phyloP scores from a whole-genome alignment of 768 basidiomycete species.

The Leccinum aurantiacum region DNA sequence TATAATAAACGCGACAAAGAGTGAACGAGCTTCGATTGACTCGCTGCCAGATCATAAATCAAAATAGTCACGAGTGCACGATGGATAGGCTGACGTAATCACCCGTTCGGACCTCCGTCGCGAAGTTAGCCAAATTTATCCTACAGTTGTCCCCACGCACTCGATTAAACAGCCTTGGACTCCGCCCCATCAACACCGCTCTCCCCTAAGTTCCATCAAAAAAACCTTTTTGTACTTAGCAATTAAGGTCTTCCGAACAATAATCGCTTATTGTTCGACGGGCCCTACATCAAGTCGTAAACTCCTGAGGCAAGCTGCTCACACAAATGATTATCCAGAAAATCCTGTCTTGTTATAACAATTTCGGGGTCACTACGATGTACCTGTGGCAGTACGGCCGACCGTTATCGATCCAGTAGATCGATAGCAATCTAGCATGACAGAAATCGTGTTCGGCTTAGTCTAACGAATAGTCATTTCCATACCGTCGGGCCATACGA shows the following conservation, averaged over 20 bases:
- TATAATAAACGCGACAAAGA: slow-evolving; percentile 9
- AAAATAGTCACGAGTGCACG: not conserved
- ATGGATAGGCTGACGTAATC: slow-evolving; percentile 27
- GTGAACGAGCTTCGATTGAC: slow-evolving; percentile 11
- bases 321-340: not conserved
- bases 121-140: not conserved
- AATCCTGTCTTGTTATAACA: not conserved
- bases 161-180: not conserved
- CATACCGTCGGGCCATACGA: not conserved
- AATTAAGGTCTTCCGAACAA: slow-evolving; percentile 6
- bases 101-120: not conserved
- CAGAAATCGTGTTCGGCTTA: not conserved
- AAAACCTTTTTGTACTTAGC: slow-evolving; percentile 2
- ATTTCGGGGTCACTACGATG: not conserved
- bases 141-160: not conserved
- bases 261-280: not conserved
- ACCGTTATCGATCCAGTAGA: not conserved
- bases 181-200: not conserved
- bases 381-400: not conserved
- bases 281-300: not conserved
- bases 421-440: not conserved
- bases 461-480: not conserved
- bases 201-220: not conserved
- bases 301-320: not conserved
- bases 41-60: slow-evolving; percentile 26